phyloP scores from a whole-genome alignment of 495 filamentous ascomycete species.

The Podospora tetraspora region DNA sequence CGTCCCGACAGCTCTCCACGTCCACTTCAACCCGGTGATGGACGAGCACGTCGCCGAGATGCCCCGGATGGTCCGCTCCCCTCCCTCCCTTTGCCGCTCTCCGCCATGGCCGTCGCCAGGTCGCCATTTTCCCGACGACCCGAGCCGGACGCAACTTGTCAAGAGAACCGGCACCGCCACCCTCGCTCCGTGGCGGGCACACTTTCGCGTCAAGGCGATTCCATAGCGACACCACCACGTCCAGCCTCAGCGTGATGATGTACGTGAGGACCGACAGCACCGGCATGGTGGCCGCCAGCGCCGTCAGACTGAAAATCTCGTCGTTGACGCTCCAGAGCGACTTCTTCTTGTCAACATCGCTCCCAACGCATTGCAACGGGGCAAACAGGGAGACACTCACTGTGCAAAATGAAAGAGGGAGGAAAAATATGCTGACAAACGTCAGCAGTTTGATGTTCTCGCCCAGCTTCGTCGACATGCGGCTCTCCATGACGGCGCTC shows the following conservation, averaged over 20 bases:
- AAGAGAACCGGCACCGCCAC: neutral
- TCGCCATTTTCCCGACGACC: neutral
- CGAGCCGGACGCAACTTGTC: neutral
- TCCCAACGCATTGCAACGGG: no score
- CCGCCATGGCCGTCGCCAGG: neutral
- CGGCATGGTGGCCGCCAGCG: conserved; percentile 5
- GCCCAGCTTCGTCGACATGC: conserved; percentile 28
- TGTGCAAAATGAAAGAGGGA: conserved; percentile 31
- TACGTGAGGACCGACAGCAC: conserved; percentile 7
- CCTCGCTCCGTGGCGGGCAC: neutral
- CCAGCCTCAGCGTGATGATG: conserved; percentile 11
- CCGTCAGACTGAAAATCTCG: conserved; percentile 4
- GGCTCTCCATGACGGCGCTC: conserved; percentile 32
- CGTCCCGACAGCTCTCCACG: neutral
- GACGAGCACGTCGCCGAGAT: neutral
- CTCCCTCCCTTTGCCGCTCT: neutral
- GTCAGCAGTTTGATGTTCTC: conserved; percentile 37
- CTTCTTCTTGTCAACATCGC: neutral
- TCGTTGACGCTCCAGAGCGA: conserved; percentile 19
- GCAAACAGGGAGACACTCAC: no score
- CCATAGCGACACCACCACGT: conserved; percentile 5
- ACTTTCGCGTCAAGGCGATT: neutral
- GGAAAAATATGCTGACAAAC: conserved; percentile 36
- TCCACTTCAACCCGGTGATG: neutral
- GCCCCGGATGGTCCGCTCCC: neutral